Percentiles rank a stretch among this genome's conserved stretches.
Conservation (phyloP, 116 monocot species). For the Papilionanthe hybrid region DNA sequence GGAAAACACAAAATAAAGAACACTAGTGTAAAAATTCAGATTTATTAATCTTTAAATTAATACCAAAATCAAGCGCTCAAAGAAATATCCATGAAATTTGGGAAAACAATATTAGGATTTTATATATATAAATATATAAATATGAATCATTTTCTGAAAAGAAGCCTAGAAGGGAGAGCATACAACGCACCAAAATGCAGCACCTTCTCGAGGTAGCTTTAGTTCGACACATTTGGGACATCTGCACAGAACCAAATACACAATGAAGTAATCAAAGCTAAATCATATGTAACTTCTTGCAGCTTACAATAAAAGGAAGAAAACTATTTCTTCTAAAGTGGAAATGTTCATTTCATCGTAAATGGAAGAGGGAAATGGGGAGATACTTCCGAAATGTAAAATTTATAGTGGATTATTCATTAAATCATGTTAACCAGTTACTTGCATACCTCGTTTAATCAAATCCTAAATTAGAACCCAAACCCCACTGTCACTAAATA, state of each 20-base stretch:
- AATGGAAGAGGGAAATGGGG: neutral
- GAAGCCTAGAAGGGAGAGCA: neutral
- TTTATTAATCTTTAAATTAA: neutral
- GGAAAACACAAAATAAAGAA: neutral
- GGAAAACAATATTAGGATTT: neutral
- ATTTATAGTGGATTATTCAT: neutral
- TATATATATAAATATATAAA: too few species aligned
- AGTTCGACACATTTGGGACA: constrained; percentile 84
- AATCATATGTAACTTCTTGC: neutral
- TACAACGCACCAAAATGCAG: constrained; percentile 84
- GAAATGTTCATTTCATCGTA: neutral
- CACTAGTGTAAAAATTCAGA: neutral
- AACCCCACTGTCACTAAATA: neutral
- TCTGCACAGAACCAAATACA: constrained; percentile 43
- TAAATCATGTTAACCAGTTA: neutral
- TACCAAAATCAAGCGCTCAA: neutral
- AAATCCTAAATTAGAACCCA: neutral
- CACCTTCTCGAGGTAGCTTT: constrained; percentile 68
- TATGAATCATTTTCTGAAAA: neutral
- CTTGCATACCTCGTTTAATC: neutral
- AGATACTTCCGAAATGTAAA: neutral
- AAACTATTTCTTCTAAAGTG: neutral
- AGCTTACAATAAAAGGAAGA: neutral
- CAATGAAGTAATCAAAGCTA: neutral
- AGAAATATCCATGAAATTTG: neutral